A percentile compares a stretch with the other conserved stretches of the same genome.
phyloP scores from a whole-genome alignment of 2,329 filamentous ascomycete species.

The Cordyceps pruinosa region DNA sequence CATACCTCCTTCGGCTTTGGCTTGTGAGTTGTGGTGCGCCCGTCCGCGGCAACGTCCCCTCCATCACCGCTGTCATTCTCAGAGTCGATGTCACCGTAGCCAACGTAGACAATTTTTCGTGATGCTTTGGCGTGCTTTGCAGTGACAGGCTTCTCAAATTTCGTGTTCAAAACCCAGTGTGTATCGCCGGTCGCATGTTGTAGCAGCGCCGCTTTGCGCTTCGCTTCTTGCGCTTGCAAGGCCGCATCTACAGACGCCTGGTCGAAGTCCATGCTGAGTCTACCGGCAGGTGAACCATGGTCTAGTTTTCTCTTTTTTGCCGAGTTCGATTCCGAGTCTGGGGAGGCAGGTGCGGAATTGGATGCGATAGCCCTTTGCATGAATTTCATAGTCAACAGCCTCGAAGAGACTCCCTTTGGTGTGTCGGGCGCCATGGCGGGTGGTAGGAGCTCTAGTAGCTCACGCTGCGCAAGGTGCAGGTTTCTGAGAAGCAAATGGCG shows the following conservation, averaged over 20 bases:
- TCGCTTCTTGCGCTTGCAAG: constrained; percentile 59
- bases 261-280: constrained; percentile 39
- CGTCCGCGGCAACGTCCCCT: constrained; percentile 27
- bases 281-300: constrained; percentile 30
- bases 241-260: constrained; percentile 56
- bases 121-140: constrained; percentile 29
- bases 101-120: constrained; percentile 53
- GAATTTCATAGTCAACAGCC: constrained; percentile 92
- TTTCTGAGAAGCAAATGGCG: neutral
- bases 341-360: constrained; percentile 36
- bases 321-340: constrained; percentile 43
- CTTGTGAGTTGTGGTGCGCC: constrained; percentile 30
- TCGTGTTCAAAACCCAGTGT: constrained; percentile 64
- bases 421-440: constrained; percentile 42
- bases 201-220: constrained; percentile 54
- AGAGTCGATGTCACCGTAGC: constrained; percentile 44
- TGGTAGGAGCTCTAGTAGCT: neutral
- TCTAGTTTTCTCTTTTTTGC: constrained; percentile 57
- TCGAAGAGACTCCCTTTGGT: constrained; percentile 69
- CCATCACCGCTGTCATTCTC: constrained; percentile 29
- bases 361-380: constrained; percentile 82
- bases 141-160: constrained; percentile 20
- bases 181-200: constrained; percentile 62
- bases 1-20: constrained; percentile 26
- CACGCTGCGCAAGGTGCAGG: neutral